Evolutionary conservation across 2,329 filamentous ascomycete genomes (phyloP).

Genomic region (Penicillium sp.): DNA sequence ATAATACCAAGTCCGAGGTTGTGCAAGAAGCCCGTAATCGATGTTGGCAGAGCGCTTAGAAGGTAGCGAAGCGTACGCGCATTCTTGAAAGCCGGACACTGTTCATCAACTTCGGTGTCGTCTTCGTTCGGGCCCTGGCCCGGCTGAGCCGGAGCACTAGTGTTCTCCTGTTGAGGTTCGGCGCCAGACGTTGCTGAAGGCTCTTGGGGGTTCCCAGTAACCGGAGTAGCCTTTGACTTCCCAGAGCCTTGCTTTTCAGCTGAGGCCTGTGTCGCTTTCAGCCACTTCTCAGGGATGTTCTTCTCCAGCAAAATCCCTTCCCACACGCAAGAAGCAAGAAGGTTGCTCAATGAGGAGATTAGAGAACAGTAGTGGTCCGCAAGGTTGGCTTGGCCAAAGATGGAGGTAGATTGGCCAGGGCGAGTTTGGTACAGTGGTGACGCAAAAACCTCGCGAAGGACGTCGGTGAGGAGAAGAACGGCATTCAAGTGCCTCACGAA

Average conservation of each 20-base stretch:
- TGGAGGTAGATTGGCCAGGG: conserved; percentile 57
- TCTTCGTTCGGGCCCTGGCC: conserved; percentile 20
- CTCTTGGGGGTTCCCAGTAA: conserved; percentile 22
- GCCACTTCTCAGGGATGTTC: conserved; percentile 65
- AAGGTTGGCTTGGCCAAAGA: conserved; percentile 75
- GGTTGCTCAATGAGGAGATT: conserved; percentile 70
- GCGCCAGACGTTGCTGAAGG: conserved; percentile 22
- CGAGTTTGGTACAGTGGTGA: conserved; percentile 63
- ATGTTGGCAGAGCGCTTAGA: conserved; percentile 73
- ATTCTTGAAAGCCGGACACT: conserved; percentile 64
- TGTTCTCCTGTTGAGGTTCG: conserved; percentile 29
- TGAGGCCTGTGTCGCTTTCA: conserved; percentile 47
- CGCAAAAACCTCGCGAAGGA: conserved; percentile 72
- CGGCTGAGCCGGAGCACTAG: conserved; percentile 16
- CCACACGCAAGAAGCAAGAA: conserved; percentile 77
- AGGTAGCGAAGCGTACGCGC: conserved; percentile 74
- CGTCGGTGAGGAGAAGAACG: conserved; percentile 72
- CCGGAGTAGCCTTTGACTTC: conserved; percentile 43
- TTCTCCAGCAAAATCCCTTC: conserved; percentile 78
- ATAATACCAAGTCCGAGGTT: conserved; percentile 79
- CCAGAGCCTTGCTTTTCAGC: conserved; percentile 38
- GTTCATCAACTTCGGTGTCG: conserved; percentile 28
- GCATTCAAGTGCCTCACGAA: conserved; percentile 76
- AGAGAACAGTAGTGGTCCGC: conserved; percentile 79
- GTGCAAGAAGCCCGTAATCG: conserved; percentile 83